These are phyloP conservation scores for Didymella exigua DNA, from an alignment of 2,329 filamentous ascomycete species.

Conservation along the genomic window DNA sequence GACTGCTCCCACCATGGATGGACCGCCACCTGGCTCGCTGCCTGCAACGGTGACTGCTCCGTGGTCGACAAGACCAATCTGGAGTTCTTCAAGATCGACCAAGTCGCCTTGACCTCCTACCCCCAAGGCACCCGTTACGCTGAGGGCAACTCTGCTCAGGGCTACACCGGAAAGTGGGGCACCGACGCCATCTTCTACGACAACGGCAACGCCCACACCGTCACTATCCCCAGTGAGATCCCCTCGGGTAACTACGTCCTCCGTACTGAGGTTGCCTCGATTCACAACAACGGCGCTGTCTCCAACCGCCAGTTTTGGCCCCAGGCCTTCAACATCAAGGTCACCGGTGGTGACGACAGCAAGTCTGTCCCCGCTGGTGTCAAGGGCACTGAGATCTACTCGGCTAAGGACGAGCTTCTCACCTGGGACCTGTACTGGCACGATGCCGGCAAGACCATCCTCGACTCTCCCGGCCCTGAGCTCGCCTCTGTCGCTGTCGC, in stretches of 20 bases:
- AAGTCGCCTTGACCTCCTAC: conserved; percentile 37
- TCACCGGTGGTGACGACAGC: conserved; percentile 37
- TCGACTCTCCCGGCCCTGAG: conserved; percentile 29
- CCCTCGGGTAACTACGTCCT: conserved; percentile 45
- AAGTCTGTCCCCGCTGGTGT: conserved; percentile 32
- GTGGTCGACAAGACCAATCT: conserved; percentile 39
- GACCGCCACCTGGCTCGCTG: conserved; percentile 41
- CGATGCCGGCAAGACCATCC: conserved; percentile 30
- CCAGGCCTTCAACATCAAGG: conserved; percentile 45
- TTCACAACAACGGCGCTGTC: conserved; percentile 44
- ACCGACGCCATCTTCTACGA: conserved; percentile 46
- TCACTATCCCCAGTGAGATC: conserved; percentile 41
- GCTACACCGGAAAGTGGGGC: conserved; percentile 40
- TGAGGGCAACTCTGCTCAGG: conserved; percentile 22
- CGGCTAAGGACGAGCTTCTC: conserved; percentile 33
- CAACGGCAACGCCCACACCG: conserved; percentile 38
- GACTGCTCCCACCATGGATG: conserved; percentile 44
- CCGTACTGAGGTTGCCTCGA: conserved; percentile 42
- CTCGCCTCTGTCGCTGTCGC: conserved; percentile 27
- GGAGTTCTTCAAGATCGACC: conserved; percentile 45
- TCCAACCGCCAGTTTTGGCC: conserved; percentile 44
- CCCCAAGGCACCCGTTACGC: conserved; percentile 34
- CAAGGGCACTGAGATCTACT: conserved; percentile 42
- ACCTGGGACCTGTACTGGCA: conserved; percentile 42
- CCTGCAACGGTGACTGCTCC: conserved; percentile 44